Percentiles rank a stretch among this genome's conserved stretches.
These are phyloP conservation scores for Tetraselmis chui DNA, from an alignment of 139 green algal species.

Conservation along the genomic window DNA sequence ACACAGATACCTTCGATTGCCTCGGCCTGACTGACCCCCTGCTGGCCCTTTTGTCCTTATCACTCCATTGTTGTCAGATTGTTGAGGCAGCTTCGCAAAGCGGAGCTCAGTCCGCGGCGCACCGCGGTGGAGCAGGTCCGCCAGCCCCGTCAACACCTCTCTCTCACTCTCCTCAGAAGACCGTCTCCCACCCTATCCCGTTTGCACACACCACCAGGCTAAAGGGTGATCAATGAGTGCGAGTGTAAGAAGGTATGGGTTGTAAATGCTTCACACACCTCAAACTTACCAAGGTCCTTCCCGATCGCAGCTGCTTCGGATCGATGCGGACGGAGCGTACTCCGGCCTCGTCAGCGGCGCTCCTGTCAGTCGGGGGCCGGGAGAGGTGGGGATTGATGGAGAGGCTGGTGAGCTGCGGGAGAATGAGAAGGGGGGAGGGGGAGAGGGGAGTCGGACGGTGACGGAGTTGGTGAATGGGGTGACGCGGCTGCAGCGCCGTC, in stretches of 20 bases:
- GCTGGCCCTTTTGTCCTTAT: too few relatives aligned
- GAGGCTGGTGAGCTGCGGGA: not conserved
- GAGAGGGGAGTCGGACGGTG: constrained; percentile 15
- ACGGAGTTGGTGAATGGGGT: constrained; percentile 63
- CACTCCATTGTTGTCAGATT: too few relatives aligned
- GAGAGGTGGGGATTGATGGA: not conserved
- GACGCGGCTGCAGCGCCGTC: constrained; percentile 39
- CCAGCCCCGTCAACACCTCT: too few relatives aligned
- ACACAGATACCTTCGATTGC: too few relatives aligned
- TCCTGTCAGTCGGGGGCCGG: too few relatives aligned
- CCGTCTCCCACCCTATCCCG: too few relatives aligned
- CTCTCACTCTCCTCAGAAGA: too few relatives aligned
- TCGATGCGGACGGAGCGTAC: constrained; percentile 54
- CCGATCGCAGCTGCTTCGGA: constrained; percentile 43
- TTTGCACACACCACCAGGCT: too few relatives aligned
- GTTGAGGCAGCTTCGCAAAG: not conserved
- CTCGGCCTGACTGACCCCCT: too few relatives aligned
- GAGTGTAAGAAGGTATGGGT: not conserved
- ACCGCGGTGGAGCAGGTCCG: not conserved
- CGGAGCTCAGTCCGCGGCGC: not conserved
- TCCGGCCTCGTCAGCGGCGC: constrained; percentile 42
- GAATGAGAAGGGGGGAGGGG: not conserved
- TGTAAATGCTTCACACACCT: not conserved
- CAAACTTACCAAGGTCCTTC: not conserved
- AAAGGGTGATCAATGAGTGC: not conserved